phyloP scores from a whole-genome alignment of 208 protist species.

The Wallacemonas rigidus region DNA sequence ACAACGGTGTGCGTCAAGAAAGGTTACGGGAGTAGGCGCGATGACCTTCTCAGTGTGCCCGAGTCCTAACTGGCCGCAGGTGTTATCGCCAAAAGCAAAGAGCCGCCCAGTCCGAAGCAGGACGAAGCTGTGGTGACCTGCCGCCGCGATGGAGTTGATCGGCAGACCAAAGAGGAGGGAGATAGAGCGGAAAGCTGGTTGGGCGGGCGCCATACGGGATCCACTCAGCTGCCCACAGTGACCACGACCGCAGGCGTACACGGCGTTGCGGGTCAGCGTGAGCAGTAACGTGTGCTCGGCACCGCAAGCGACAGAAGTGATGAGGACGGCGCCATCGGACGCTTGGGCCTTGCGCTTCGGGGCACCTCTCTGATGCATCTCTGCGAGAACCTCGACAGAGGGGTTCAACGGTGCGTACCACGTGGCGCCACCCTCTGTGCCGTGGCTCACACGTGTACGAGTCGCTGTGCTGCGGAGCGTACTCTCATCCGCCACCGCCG shows the following conservation, averaged over 20 bases:
- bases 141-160: slow-evolving; percentile 53
- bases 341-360: neutral
- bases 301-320: slow-evolving; percentile 64
- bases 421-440: neutral
- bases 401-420: slow-evolving; percentile 7
- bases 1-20: slow-evolving; percentile 5
- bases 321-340: slow-evolving; percentile 8
- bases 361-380: neutral
- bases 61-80: slow-evolving; percentile 74
- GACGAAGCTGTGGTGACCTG: slow-evolving; percentile 80
- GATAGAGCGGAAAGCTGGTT: slow-evolving; percentile 73
- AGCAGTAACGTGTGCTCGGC: slow-evolving; percentile 75
- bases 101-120: slow-evolving; percentile 72
- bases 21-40: slow-evolving; percentile 40
- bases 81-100: slow-evolving; percentile 83
- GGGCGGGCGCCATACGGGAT: slow-evolving; percentile 38
- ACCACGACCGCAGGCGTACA: slow-evolving; percentile 80
- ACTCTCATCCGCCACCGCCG: neutral
- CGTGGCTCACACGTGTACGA: neutral
- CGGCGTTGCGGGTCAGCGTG: slow-evolving; percentile 45
- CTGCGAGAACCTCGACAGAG: slow-evolving; percentile 1
- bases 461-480: neutral
- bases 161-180: slow-evolving; percentile 75
- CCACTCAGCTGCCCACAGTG: slow-evolving; percentile 68
- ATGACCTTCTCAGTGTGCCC: slow-evolving; percentile 53